Conservation (phyloP, 2,329 filamentous ascomycete genomes). For the Cylindrodendrum hubeiense region DNA sequence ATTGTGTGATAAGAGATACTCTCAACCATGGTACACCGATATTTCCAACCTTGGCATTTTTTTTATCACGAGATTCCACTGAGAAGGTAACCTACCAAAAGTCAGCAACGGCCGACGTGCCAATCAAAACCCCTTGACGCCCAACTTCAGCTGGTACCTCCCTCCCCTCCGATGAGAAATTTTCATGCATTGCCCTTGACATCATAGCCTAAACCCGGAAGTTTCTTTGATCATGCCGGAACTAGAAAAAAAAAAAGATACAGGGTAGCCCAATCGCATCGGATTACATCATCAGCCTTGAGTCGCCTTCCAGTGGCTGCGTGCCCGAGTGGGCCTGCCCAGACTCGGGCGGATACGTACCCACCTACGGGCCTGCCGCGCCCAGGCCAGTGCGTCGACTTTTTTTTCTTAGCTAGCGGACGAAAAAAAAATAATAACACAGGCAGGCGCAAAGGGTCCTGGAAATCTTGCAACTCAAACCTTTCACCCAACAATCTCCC, state of each 20-base stretch:
- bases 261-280: conserved; percentile 11
- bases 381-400: conserved; percentile 33
- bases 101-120: not conserved
- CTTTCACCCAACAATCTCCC: conserved; percentile 43
- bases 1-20: no score
- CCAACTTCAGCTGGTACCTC: not conserved
- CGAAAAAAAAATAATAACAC: conserved; percentile 44
- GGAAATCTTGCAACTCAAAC: conserved; percentile 36
- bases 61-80: not conserved
- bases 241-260: not conserved
- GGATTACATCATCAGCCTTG: conserved; percentile 24
- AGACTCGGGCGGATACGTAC: conserved; percentile 14
- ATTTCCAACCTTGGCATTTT: no score
- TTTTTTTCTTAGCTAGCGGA: conserved; percentile 45
- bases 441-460: conserved; percentile 38
- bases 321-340: conserved; percentile 23
- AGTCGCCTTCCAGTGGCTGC: not conserved
- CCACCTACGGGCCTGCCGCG: conserved; percentile 39
- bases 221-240: not conserved
- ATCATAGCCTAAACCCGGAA: not conserved
- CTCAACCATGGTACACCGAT: no score
- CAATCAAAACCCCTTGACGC: not conserved
- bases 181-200: conserved; percentile 1
- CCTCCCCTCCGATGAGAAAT: not conserved
- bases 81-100: not conserved